Evolutionary conservation across 2,329 filamentous ascomycete genomes (phyloP), one percentile per base, ranked within the genome.

Genomic region (Pseudogymnoascus sp.): DNA sequence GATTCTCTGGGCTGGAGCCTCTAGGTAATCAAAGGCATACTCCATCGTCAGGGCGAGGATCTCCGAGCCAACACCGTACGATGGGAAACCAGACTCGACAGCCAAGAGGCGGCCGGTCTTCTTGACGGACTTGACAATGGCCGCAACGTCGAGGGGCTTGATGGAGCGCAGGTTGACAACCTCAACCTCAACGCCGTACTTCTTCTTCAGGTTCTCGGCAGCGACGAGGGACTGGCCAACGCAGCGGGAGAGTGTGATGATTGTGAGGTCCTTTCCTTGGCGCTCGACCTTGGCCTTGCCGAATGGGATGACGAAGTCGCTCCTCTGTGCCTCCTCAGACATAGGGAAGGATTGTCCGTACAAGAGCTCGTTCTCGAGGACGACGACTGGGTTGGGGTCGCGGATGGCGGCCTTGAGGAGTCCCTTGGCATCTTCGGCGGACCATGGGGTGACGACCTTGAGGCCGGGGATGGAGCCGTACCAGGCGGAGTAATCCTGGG

Each of bases 251-350:
- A 97, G 84, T 61, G 93, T 88, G 67, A 99, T 93, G 67, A 99
- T 91, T 74, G 95, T 99, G 70, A 99, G 80, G 76, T 99, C 95
- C 81, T 93, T 97, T 78, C 95, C 95, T 66, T 87, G 82, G 73
- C 95, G 93, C 83, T 99, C 95, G 74, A 99, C 90, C 87, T 99
- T 99, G 78, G 95, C 95, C 84, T 99, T 99, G 77, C 95, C 95
- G 76, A 99, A 92, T 70, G 95, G 95, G 71, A 99, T 79, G 71
- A 99, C 93, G 72, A 97, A 99, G 80, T 99, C 95, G 76, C 91
- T 89, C 79, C 89, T 93, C 79, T 97, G 95, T 65, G 92, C 93
- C 66, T 90, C 93, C 79, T 95, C 93, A 74, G 92, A 96, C 92
- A 99, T 96, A 72, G 92, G 92, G 86, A 99, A 99, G 60, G 84